phyloP scores from a whole-genome alignment of 768 basidiomycete genomes.

The Podaxis sp. region DNA sequence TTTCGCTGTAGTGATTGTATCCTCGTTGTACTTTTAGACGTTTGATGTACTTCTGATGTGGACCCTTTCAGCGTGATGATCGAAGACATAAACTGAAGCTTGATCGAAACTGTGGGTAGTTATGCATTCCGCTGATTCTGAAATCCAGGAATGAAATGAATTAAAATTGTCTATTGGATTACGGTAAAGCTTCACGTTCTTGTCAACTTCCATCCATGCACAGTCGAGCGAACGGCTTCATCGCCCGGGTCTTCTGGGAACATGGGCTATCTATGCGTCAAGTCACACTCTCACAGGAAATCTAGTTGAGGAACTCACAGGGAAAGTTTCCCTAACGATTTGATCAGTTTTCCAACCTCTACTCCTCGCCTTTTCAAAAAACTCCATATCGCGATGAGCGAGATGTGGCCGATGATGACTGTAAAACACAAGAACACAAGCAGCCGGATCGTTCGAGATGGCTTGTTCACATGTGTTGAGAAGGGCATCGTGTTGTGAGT shows the following conservation, averaged over 20 bases:
- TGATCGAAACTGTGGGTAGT: too few species aligned
- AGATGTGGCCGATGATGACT: constrained; percentile 86
- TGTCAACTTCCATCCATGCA: constrained; percentile 78
- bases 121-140: not conserved
- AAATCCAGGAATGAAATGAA: not conserved
- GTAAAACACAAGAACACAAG: constrained; percentile 74
- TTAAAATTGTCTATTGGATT: not conserved
- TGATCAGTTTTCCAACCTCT: constrained; percentile 74
- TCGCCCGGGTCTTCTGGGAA: constrained; percentile 87
- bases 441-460: constrained; percentile 20
- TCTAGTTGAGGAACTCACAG: constrained; percentile 57
- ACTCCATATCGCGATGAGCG: constrained; percentile 78
- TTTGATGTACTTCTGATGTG: too few species aligned
- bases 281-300: not conserved
- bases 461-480: constrained; percentile 66
- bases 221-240: constrained; percentile 71
- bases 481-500: constrained; percentile 89
- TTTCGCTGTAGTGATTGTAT: not conserved
- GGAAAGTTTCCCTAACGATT: constrained; percentile 60
- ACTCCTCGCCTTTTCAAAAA: constrained; percentile 63
- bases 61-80: too few species aligned
- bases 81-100: too few species aligned
- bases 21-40: not conserved
- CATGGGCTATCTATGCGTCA: too few species aligned
- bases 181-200: not conserved